phyloP scores from a whole-genome alignment of 176 grass and related monocot genomes.

The Rhynchospora pubera region DNA sequence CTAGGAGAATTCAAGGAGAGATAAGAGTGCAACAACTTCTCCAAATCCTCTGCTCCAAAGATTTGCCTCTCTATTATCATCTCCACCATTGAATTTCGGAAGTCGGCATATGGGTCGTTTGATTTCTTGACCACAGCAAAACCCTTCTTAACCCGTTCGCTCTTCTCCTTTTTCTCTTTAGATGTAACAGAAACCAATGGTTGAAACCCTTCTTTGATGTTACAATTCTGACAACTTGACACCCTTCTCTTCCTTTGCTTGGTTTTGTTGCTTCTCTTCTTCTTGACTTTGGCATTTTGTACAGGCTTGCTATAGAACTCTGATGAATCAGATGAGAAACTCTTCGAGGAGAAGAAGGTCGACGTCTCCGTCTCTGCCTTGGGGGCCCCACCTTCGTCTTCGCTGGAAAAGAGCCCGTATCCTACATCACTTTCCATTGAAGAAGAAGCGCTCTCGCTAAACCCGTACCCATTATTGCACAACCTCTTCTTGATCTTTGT shows the following conservation, averaged over 20 bases:
- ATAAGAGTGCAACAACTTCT: slow-evolving; percentile 79
- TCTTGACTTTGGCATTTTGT: background rate
- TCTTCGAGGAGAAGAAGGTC: slow-evolving; percentile 77
- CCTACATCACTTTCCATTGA: slow-evolving; percentile 27
- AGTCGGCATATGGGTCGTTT: slow-evolving; percentile 78
- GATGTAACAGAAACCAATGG: slow-evolving; percentile 31
- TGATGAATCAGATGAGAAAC: slow-evolving; percentile 96
- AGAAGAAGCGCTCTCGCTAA: slow-evolving; percentile 54
- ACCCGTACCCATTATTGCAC: slow-evolving; percentile 55
- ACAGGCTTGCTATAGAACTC: slow-evolving; percentile 78
- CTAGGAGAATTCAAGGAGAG: slow-evolving; percentile 66
- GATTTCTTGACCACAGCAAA: slow-evolving; percentile 88
- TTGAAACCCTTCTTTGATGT: slow-evolving; percentile 62
- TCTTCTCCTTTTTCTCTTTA: slow-evolving; percentile 40
- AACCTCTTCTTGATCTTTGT: slow-evolving; percentile 31
- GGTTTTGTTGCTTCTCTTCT: slow-evolving; percentile 13
- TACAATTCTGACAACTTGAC: slow-evolving; percentile 53
- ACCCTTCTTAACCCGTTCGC: slow-evolving; percentile 34
- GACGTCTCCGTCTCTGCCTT: slow-evolving; percentile 42
- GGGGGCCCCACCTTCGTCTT: slow-evolving; percentile 23
- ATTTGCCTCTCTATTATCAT: slow-evolving; percentile 82
- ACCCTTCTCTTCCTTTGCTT: slow-evolving; percentile 6
- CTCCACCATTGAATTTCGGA: slow-evolving; percentile 90
- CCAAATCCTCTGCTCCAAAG: slow-evolving; percentile 59
- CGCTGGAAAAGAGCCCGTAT: slow-evolving; percentile 63